phyloP scores from a whole-genome alignment of 192 early-diverging fungal species.

The Coemansia sp. region DNA sequence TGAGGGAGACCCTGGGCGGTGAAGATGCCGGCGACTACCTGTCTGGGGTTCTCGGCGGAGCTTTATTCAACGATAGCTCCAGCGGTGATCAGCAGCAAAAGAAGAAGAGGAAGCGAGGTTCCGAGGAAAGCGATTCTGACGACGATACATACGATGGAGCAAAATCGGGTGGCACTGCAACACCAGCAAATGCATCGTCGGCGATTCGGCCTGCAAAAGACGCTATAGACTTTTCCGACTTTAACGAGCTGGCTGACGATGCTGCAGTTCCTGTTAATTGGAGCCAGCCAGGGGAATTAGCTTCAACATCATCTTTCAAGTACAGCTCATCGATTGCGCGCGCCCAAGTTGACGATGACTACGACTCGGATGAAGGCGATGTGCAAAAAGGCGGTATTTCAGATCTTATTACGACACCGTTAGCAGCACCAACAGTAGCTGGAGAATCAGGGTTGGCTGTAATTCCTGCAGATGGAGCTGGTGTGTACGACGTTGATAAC shows the following conservation, averaged over 20 bases:
- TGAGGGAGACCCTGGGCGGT: conserved; percentile 46
- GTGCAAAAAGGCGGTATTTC: background rate
- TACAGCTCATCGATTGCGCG: conserved; percentile 15
- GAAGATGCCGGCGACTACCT: conserved; percentile 34
- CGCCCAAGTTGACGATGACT: conserved; percentile 59
- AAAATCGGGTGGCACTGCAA: background rate
- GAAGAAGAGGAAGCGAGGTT: background rate
- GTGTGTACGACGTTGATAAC: background rate
- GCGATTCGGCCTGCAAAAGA: conserved; percentile 61
- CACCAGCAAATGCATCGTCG: conserved; percentile 13
- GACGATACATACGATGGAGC: conserved; percentile 35
- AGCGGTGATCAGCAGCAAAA: background rate
- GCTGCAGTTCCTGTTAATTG: conserved; percentile 35
- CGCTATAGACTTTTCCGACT: conserved; percentile 82
- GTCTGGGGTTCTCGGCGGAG: conserved; percentile 29
- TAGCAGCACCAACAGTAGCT: background rate
- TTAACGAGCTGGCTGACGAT: conserved; percentile 78
- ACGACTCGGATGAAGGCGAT: conserved; percentile 53
- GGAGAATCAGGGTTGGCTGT: conserved; percentile 7
- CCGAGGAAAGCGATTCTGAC: conserved; percentile 17
- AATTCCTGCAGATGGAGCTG: background rate
- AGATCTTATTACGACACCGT: background rate
- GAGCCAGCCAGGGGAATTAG: background rate
- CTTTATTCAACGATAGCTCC: conserved; percentile 32
- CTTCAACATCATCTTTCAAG: conserved; percentile 14